Percentiles rank a stretch among this genome's conserved stretches.
Evolutionary conservation across 129 eudicot species (phyloP).

Genomic region (Chrysanthemum lavandulifolium): DNA sequence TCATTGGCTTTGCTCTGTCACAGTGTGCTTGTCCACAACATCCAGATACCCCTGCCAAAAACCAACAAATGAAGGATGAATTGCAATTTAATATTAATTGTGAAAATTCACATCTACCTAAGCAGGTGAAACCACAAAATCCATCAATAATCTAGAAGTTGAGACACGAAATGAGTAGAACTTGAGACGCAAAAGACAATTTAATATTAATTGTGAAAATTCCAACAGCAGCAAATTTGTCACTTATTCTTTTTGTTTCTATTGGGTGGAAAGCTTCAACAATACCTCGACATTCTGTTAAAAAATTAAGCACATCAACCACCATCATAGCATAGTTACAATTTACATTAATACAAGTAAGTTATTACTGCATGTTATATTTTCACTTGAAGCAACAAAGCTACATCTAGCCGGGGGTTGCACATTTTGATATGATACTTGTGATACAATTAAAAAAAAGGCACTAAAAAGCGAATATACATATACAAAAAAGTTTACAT

Average conservation of each 20-base stretch:
- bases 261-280: no score
- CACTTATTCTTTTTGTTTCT: no score
- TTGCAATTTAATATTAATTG: not conserved
- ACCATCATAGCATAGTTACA: no score
- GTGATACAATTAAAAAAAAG: not conserved
- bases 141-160: not conserved
- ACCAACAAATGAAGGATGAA: not conserved
- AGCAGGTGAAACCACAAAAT: not conserved
- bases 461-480: no score
- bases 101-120: not conserved
- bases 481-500: slow-evolving; percentile 29
- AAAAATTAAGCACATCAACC: no score
- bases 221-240: slow-evolving; percentile 84
- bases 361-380: not conserved
- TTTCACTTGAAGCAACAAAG: not conserved
- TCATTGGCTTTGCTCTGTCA: slow-evolving; percentile 22
- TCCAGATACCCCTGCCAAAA: slow-evolving; percentile 76
- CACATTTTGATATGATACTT: not conserved
- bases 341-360: no score
- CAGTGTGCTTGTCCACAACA: slow-evolving; percentile 40
- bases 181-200: slow-evolving; percentile 31
- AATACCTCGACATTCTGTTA: no score
- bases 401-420: slow-evolving; percentile 2
- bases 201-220: slow-evolving; percentile 46
- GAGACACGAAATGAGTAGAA: not conserved